These are phyloP conservation scores for Euphrasia confusa DNA, from an alignment of 257 asterid species.

Conservation along the genomic window DNA sequence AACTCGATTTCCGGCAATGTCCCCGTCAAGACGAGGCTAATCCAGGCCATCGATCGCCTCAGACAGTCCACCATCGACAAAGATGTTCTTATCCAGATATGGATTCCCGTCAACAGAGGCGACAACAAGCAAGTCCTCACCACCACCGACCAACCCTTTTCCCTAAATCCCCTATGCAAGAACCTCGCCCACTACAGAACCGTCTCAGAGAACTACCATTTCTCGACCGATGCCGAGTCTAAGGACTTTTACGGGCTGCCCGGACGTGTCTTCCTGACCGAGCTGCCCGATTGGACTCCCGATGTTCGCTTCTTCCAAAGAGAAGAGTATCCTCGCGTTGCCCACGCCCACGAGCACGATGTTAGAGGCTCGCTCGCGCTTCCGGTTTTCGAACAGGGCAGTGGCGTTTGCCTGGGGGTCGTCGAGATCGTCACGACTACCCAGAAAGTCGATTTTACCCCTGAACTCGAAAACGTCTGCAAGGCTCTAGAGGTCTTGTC, in stretches of 20 bases:
- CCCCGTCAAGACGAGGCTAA: slow-evolving; percentile 41
- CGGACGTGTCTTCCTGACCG: slow-evolving; percentile 65
- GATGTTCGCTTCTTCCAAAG: slow-evolving; percentile 61
- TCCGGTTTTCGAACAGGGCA: slow-evolving; percentile 57
- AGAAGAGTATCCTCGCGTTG: slow-evolving; percentile 61
- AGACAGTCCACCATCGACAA: slow-evolving; percentile 44
- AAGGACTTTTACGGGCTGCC: slow-evolving; percentile 52
- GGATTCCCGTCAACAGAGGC: slow-evolving; percentile 58
- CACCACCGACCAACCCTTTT: slow-evolving; percentile 53
- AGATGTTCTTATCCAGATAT: slow-evolving; percentile 58
- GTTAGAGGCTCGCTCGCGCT: slow-evolving; percentile 66
- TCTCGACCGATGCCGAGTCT: slow-evolving; percentile 43
- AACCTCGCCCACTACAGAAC: slow-evolving; percentile 52
- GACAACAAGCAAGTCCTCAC: slow-evolving; percentile 47
- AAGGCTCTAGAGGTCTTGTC: slow-evolving; percentile 60
- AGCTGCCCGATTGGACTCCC: slow-evolving; percentile 65
- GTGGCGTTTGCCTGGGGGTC: slow-evolving; percentile 67
- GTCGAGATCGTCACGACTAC: slow-evolving; percentile 59
- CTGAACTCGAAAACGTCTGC: slow-evolving; percentile 56
- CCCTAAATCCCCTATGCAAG: slow-evolving; percentile 38
- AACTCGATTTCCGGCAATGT: slow-evolving; percentile 22
- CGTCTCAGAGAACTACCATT: slow-evolving; percentile 42
- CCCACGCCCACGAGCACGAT: slow-evolving; percentile 42
- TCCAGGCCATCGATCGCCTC: slow-evolving; percentile 51
- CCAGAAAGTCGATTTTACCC: slow-evolving; percentile 42